These are phyloP conservation scores for Colletotrichum agaves DNA, from an alignment of 2,329 filamentous ascomycete species.

Conservation along the genomic window DNA sequence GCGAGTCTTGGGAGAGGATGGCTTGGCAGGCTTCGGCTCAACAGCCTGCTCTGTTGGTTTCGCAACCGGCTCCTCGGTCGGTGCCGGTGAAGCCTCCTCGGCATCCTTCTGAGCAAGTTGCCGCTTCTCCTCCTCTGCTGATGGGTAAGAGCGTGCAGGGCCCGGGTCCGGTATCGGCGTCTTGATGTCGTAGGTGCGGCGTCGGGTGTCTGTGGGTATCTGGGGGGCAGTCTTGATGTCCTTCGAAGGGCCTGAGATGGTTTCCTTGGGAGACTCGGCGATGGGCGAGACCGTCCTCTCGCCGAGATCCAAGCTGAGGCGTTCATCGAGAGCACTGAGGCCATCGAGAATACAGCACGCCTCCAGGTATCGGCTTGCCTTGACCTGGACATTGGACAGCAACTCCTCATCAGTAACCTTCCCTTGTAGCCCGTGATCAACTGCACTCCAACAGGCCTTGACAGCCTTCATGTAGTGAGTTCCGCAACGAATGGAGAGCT, in stretches of 20 bases:
- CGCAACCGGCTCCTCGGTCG: not conserved
- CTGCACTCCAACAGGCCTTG: constrained; percentile 76
- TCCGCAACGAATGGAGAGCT: constrained; percentile 75
- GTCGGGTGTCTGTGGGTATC: constrained; percentile 56
- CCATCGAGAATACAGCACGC: constrained; percentile 71
- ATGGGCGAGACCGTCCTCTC: constrained; percentile 35
- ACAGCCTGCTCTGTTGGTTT: constrained; percentile 11
- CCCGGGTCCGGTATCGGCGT: constrained; percentile 17
- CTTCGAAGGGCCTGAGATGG: constrained; percentile 25
- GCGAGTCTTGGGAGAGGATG: constrained; percentile 55
- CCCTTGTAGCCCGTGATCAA: constrained; percentile 68
- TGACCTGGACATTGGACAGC: constrained; percentile 63
- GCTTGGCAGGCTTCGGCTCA: constrained; percentile 27
- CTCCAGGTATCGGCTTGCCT: constrained; percentile 67
- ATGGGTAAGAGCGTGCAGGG: constrained; percentile 23
- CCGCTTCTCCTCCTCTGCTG: constrained; percentile 33
- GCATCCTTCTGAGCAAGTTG: constrained; percentile 21
- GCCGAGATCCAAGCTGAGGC: constrained; percentile 60
- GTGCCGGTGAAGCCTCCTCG: not conserved
- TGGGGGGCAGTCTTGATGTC: constrained; percentile 15
- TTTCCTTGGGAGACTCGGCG: constrained; percentile 8
- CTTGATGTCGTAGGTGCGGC: constrained; percentile 17
- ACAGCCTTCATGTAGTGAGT: constrained; percentile 81
- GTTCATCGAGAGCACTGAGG: constrained; percentile 65
- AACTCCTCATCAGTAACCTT: constrained; percentile 60